Conservation (phyloP, 352 stramenopile genomes). For the Globisporangium irregulare region DNA sequence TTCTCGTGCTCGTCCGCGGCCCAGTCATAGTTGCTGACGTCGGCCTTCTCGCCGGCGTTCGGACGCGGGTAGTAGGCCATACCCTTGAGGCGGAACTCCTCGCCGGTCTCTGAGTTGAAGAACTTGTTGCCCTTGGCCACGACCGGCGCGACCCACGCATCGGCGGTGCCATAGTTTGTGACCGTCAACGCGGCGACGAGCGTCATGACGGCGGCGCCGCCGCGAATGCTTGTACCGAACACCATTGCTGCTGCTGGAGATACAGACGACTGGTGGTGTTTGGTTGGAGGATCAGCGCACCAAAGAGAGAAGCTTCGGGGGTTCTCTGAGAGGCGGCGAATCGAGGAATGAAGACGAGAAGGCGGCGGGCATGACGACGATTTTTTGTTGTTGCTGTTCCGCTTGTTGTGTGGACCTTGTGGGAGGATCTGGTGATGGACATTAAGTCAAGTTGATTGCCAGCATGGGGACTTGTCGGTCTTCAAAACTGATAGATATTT, state of each 20-base stretch:
- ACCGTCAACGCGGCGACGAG: not conserved
- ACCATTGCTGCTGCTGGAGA: not conserved
- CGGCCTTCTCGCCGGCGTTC: slow-evolving; percentile 44
- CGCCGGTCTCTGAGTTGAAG: slow-evolving; percentile 45
- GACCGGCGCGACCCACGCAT: slow-evolving; percentile 26
- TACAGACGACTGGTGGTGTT: not conserved
- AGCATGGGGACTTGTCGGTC: not conserved
- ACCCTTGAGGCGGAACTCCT: slow-evolving; percentile 62
- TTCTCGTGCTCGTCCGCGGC: slow-evolving; percentile 49
- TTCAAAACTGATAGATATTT: too few relatives aligned
- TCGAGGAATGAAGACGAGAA: not conserved
- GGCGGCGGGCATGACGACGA: not conserved
- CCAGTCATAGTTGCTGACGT: slow-evolving; percentile 56
- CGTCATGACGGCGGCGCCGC: not conserved
- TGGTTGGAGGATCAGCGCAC: not conserved
- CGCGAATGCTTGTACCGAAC: not conserved
- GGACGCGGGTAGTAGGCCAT: slow-evolving; percentile 69
- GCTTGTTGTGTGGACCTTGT: not conserved
- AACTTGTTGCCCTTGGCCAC: slow-evolving; percentile 72
- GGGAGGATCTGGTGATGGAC: not conserved
- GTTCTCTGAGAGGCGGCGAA: not conserved
- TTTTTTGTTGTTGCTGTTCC: not conserved
- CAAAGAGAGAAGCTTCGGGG: not conserved
- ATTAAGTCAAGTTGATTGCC: not conserved
- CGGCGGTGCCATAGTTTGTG: not conserved